Base-by-base conservation (phyloP, 1,284 basidiomycete species). In the Ceratobasidium sp. region DNA sequence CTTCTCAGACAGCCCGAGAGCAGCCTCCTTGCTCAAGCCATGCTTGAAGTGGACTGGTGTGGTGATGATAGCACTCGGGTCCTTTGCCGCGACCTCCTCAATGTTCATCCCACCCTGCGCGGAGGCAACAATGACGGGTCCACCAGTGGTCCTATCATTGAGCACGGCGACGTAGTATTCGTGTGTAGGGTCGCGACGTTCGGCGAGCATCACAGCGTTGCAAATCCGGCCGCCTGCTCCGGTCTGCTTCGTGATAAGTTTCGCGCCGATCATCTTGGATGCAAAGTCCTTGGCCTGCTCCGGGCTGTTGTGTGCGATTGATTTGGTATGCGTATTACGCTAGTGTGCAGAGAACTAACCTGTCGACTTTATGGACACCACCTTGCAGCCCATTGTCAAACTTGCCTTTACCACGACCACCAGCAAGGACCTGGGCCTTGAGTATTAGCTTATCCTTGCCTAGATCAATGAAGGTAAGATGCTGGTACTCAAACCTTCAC, bases 231-330 rank as follows among this genome's bases (percentile, higher is more conserved):
- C 98, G 71, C 82, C 91, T 75, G 93, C 93, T 79, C 98, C 98
- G 27, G 98, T 99, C 84, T 99, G 98, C 84, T 99, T 99, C 78
- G 98, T 99, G 87, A 99, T 99, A 80, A 99, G 91, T 78, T 94
- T 95, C 77, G 93, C 88, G 73, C 97, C 97, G 77, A 99, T 90
- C 98, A 99, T 99, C 86, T 97, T 92, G 79, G 85, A 84, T 22
- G 98, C 97, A 79, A 90, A 89, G 71, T 97, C 93, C 82, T 91
- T 89, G 51, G 97, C 98, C 83, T 99, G 91, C 78, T 93, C 90
- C 44, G 97, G 92, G 77, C 96, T 98, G 80, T 33, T 31, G 75
- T 56, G 4, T 31, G 56, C 27, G n/a, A 45, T 27, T n/a, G 50
- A 19, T 33, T 19, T 44, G 19, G n/a, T 54, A 59, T 44, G 11